Evolutionary conservation across 169 alveolate species (phyloP).

Genomic region (Plasmodium coatneyi): DNA sequence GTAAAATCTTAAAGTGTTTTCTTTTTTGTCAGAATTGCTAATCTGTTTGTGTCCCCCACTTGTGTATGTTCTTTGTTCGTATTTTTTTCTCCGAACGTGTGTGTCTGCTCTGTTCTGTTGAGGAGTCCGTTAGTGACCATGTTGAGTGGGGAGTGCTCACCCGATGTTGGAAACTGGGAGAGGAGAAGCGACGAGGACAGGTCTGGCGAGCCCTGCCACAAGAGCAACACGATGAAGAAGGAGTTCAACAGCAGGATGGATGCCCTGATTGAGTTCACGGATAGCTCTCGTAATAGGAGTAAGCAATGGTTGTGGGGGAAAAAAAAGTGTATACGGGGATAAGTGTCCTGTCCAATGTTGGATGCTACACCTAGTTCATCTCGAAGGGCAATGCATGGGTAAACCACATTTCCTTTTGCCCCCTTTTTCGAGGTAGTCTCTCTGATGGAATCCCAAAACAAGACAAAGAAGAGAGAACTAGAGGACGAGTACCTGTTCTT

Average conservation of each 20-base stretch:
- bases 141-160: not conserved
- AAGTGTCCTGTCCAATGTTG: not conserved
- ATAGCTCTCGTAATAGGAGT: slow-evolving; percentile 30
- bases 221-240: not conserved
- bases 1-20: not conserved
- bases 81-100: not conserved
- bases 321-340: not conserved
- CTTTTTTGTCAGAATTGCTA: not conserved
- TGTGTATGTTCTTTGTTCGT: not conserved
- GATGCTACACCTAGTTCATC: not conserved
- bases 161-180: not conserved
- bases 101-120: not conserved
- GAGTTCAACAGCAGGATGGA: slow-evolving; percentile 45
- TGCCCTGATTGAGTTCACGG: slow-evolving; percentile 40
- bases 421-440: not conserved
- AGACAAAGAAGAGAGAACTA: slow-evolving; percentile 44
- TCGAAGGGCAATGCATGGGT: not conserved
- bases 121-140: not conserved
- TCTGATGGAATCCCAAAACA: slow-evolving; percentile 47
- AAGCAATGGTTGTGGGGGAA: not conserved
- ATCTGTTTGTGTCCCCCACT: not conserved
- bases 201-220: not conserved
- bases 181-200: not conserved
- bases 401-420: not conserved
- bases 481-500: slow-evolving; percentile 34